Evolutionary conservation across 2,329 filamentous ascomycete genomes (phyloP).

Genomic region (Aspergillus ochraceoroseus): DNA sequence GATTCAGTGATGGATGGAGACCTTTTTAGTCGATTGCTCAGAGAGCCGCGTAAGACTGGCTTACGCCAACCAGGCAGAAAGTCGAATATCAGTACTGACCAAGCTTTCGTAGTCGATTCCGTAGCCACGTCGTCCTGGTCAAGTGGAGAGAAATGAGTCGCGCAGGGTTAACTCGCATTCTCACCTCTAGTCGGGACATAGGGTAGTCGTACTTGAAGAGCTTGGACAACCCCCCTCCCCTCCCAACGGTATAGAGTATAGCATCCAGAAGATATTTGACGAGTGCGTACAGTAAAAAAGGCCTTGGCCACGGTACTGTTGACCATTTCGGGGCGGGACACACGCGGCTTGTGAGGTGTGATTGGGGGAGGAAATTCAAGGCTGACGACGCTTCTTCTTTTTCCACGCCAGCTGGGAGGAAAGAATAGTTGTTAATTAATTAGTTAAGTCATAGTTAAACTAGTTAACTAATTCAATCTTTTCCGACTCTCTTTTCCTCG

Average conservation of each 20-base stretch:
- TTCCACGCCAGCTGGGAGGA: conserved; percentile 13
- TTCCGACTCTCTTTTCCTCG: conserved; percentile 5
- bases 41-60: conserved; percentile 25
- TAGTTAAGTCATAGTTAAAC: no score
- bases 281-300: conserved; percentile 12
- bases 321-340: conserved; percentile 29
- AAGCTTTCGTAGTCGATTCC: neutral
- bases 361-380: conserved; percentile 32
- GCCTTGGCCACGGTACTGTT: conserved; percentile 29
- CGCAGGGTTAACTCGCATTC: no score
- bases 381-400: conserved; percentile 35
- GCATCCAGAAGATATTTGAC: neutral
- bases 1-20: neutral
- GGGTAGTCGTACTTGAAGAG: no score
- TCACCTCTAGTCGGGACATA: no score
- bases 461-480: no score
- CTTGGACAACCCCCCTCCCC: no score
- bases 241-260: no score
- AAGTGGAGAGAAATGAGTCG: conserved; percentile 9
- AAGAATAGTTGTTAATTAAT: no score
- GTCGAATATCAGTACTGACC: neutral
- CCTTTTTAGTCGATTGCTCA: conserved; percentile 19
- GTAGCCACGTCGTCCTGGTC: neutral
- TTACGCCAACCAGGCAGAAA: conserved; percentile 10
- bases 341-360: conserved; percentile 37